Evolutionary conservation across 164 flowering plant species (phyloP), one percentile per base, ranked within the genome.

Genomic region (Malania oleifera): DNA sequence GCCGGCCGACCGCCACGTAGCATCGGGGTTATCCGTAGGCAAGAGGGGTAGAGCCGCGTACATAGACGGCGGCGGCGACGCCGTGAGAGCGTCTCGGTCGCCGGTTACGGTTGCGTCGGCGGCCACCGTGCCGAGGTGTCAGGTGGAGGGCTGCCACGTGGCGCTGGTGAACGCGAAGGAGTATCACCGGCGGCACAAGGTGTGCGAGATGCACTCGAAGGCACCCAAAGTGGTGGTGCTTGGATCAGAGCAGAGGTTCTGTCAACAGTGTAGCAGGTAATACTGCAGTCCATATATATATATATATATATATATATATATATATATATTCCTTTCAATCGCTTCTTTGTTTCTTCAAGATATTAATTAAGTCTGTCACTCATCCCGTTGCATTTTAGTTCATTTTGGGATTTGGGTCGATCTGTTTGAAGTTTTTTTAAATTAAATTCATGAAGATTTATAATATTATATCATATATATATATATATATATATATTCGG

Each of bases 191-290:
- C 57, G 93, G 65, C 93, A 86, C 52, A 86, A 84, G 73, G 93
- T 86, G 11, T 87, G 95, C 52, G 88, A 82, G 68, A 53, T 75
- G 73, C 95, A 87, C 72, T 80, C 95, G 9, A 87, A 87, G 68
- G 86, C 88, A 5, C 82, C 95, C 1, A 77, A 60, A 23, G 95
- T 82, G 14, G 64, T 75, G 48, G 85, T 81, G 23, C 71, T 72
- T 41, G 95, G 95, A 7, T 40, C 69, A 13, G 79, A 80, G 26
- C 87, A 86, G 62, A 66, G 93, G 12, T 86, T 86, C 68, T 86
- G 95, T 64, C 95, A 86, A 59, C 95, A 87, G 72, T 87, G 90
- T 44, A 87, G 95, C 73, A 80, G 90, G 95, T 87, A 23, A 18
- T n/a, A n/a, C n/a, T n/a, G n/a, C n/a, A n/a, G n/a, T n/a, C n/a